Evolutionary conservation across 371 early-diverging fungal species (phyloP), one percentile per base, ranked within the genome.

Genomic region (Mucor racemosus): DNA sequence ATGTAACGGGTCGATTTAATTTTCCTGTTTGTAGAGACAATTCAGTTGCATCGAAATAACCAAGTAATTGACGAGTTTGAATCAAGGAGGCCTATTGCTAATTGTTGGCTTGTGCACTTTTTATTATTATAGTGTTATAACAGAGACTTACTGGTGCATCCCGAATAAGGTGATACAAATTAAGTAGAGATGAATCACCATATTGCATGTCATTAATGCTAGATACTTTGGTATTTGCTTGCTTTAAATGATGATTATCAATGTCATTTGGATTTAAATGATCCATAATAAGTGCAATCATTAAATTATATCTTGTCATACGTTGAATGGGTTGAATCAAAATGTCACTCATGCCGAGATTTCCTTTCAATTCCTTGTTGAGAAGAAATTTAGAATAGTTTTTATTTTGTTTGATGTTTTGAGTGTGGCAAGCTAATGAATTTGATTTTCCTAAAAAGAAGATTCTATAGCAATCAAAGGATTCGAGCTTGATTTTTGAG

Each of bases 11-110:
- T 13, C 80, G 69, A 5, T 55, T 62, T 0, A 70, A 66, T 38
- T 76, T 73, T 19, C 71, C 71, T 14, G 73, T 69, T 2, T 60
- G 66, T 11, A 75, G 60, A 17, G 80, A 75, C 1, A 84, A 55
- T 64, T 84, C 84, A 7, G 69, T 66, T 2, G 76, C 81, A 73
- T 84, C 84, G 67, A 76, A 63, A 31, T 72, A 71, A 9, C 75
- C 76, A 3, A 83, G 62, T 10, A 80, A 53, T 7, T 77, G 72
- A 31, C 81, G 79, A 33, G 71, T 74, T 60, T 76, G 79, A 56
- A 73, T 68, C 50, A 72, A 64, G 15, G 73, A 66, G 55, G 60
- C 58, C 68, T 66, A 54, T 35, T 26, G 14, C 36, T 9, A 19
- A 17, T 4, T 6, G 50, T 17, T 53, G 44, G 58, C 39, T 55